Conservation (phyloP, 129 eudicot genomes). For the Pseudognaphalium luteoalbum region DNA sequence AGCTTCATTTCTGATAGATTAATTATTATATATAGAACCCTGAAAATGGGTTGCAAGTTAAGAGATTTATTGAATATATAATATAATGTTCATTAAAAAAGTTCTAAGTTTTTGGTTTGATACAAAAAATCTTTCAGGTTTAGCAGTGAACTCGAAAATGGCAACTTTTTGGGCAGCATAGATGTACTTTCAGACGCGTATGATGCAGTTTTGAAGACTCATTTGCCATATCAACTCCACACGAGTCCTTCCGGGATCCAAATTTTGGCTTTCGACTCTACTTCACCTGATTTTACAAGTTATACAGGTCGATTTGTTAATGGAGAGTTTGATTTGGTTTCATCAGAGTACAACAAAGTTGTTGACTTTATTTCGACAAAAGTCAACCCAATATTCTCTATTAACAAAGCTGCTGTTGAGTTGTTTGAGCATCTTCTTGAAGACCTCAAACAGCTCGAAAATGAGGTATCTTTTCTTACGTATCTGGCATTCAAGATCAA, state of each 20-base stretch:
- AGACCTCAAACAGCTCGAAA: slow-evolving; percentile 5
- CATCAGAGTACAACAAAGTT: slow-evolving; percentile 16
- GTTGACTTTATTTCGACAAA: slow-evolving; percentile 35
- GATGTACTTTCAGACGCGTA: slow-evolving; percentile 26
- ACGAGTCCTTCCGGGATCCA: slow-evolving; percentile 6
- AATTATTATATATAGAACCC: no score
- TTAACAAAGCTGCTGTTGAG: slow-evolving; percentile 34
- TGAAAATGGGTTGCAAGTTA: no score
- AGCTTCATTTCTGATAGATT: not conserved
- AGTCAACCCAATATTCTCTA: slow-evolving; percentile 33
- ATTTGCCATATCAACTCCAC: slow-evolving; percentile 12
- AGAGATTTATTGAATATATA: not conserved
- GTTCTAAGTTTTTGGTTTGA: not conserved
- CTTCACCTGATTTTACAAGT: not conserved
- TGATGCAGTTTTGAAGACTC: slow-evolving; percentile 14
- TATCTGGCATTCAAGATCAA: not conserved
- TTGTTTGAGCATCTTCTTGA: slow-evolving; percentile 11
- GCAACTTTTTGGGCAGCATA: slow-evolving; percentile 27
- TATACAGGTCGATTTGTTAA: slow-evolving; percentile 10
- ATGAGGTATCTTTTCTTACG: slow-evolving; percentile 17
- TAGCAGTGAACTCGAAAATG: slow-evolving; percentile 35
- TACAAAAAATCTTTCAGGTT: slow-evolving; percentile 32
- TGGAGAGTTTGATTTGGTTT: slow-evolving; percentile 26
- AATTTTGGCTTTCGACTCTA: slow-evolving; percentile 20
- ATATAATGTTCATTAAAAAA: not conserved